Percentiles rank a stretch among this genome's conserved stretches.
Evolutionary conservation across 306 rosid genomes (phyloP).

Genomic region (Pyrus pyrifolia): DNA sequence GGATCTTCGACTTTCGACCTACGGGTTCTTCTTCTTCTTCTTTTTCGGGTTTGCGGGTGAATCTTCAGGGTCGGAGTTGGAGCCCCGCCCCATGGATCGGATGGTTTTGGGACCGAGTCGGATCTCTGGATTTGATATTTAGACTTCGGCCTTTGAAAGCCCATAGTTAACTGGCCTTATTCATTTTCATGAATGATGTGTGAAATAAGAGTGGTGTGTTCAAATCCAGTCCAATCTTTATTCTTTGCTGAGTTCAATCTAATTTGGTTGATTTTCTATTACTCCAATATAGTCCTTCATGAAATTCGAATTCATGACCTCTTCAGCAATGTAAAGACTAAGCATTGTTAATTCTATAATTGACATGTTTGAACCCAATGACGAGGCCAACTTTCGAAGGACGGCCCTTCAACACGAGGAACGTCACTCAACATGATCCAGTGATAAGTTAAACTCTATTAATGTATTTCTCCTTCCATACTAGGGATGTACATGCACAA

Average conservation of each 20-base stretch:
- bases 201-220: neutral
- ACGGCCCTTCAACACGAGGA: neutral
- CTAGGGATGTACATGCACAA: no score
- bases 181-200: neutral
- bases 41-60: neutral
- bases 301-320: neutral
- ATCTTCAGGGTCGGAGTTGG: neutral
- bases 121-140: neutral
- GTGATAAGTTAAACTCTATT: neutral
- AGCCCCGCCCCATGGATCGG: neutral
- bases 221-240: no score
- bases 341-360: no score
- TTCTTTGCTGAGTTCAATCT: neutral
- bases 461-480: no score
- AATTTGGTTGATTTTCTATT: neutral
- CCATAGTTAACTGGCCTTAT: neutral
- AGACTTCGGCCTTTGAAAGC: neutral
- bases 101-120: neutral
- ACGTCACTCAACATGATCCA: neutral
- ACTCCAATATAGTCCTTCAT: neutral
- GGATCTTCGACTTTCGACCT: neutral
- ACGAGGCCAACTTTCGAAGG: neutral
- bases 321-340: neutral
- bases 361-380: neutral
- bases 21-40: neutral